Evolutionary conservation across 1,284 basidiomycete species (phyloP), one percentile per base, ranked within the genome.

Genomic region (Caloboletus firmus): DNA sequence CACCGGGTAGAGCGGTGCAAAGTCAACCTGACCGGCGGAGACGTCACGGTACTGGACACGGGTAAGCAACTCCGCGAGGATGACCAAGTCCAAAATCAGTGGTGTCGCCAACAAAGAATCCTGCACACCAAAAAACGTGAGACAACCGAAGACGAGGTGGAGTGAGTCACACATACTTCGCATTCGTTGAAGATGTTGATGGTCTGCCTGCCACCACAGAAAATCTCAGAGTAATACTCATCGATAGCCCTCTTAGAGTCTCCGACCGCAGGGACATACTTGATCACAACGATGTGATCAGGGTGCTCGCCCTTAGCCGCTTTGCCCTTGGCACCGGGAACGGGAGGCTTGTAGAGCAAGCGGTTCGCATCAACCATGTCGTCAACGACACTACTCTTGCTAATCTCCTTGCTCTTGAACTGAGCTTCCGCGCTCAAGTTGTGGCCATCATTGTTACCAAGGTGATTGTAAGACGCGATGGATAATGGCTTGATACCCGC

Each of bases 341-440:
- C 75, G 34, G 87, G 81, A 17, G 87, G 84, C 80, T 93, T 93
- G 85, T 89, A 98, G 32, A 98, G 81, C 49, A 98, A 76, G 41
- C 84, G 80, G 77, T 98, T 98, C 58, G 94, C 90, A 57, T 84
- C 83, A 55, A 96, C 95, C 95, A 96, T 97, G 73, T 97, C 96
- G 68, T 98, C 96, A 43, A 98, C 95, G 60, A 99, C 96, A 59
- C 87, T 92, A 68, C 89, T 91, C 85, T 98, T 98, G 79, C 85
- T 89, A 72, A 95, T 95, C 78, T 98, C 96, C 87, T 99, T 99
- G 80, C 87, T 91, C 80, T 89, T 91, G 88, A 98, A 98, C 78
- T 98, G 95, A 59, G 78, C 79, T 74, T 94, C 91, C n/a, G 93
- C 89, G 56, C 85, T 90, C 68, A 98, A 77, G 78, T 98, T 97